Conservation (phyloP, 306 rosid genomes). For the Cucurbita pepo region DNA sequence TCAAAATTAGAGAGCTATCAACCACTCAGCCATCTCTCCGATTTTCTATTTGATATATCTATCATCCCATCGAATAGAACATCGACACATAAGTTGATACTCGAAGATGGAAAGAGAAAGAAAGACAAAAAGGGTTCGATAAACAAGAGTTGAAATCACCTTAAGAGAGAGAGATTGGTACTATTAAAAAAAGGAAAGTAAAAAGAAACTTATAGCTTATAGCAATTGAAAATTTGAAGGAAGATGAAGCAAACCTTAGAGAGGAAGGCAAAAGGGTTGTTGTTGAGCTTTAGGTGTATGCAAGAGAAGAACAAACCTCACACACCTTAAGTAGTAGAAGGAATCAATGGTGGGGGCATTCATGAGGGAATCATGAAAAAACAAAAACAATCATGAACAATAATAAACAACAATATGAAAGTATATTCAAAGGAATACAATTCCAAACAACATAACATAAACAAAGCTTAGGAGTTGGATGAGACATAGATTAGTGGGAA, state of each 20-base stretch:
- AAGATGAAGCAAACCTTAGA: background rate
- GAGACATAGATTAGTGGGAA: conserved; percentile 3
- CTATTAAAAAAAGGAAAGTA: too few species aligned
- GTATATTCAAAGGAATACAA: conserved; percentile 1
- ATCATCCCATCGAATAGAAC: too few species aligned
- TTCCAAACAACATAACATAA: background rate
- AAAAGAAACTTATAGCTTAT: too few species aligned
- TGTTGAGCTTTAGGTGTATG: background rate
- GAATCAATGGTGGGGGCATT: background rate
- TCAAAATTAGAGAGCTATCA: too few species aligned
- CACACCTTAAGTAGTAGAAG: background rate
- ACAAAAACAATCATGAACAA: background rate
- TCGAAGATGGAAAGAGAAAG: too few species aligned
- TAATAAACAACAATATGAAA: background rate
- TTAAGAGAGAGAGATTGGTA: too few species aligned
- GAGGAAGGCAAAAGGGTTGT: background rate
- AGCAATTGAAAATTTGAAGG: too few species aligned
- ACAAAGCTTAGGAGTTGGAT: background rate
- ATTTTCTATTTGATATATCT: too few species aligned
- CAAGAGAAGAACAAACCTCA: background rate
- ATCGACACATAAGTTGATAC: too few species aligned
- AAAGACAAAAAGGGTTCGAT: too few species aligned
- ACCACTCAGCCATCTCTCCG: too few species aligned
- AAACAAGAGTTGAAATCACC: too few species aligned
- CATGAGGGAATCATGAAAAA: background rate